Evolutionary conservation across 2,329 filamentous ascomycete genomes (phyloP), one percentile per base, ranked within the genome.

Genomic region (Sphaerulina musiva): DNA sequence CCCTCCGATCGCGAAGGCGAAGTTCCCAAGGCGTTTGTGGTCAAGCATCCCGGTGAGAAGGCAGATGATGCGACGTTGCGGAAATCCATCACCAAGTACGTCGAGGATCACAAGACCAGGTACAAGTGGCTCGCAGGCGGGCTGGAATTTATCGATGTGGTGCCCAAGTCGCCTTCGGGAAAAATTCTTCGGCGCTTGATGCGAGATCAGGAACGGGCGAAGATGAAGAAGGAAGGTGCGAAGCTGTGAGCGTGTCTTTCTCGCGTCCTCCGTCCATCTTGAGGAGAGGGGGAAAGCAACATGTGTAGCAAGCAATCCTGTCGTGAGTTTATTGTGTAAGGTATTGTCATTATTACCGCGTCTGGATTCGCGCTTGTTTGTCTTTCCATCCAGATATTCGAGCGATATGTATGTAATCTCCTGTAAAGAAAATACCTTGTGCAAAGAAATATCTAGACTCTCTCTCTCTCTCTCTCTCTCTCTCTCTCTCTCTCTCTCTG

Each of bases 151-250:
- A 71, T 81, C 36, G 77, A 80, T 54, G 72, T 68, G 0, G 77
- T 84, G 58, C 81, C 81, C 0, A 84, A 84, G 71, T 81, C 76
- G 43, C 79, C 81, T 0, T 81, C 78, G 56, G 81, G 81, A 1
- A 84, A 84, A 76, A 84, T 84, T 56, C 64, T 84, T 59, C 69
- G 82, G 47, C 78, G 82, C 50, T 69, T 87, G 45, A 71, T 95
- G 62, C 77, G 87, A 41, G 89, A 95, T 65, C 80, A 80, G 65
- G 89, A 93, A 72, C 86, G 77, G 74, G 83, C 85, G 67, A 76
- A 76, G 55, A 79, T 85, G 67, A 80, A 81, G 67, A 78, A 78
- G 62, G 74, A 79, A 57, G 84, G 84, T 0, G 75, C 83, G 9
- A 91, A 83, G 75, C 66, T 92, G 64, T 91, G 78, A 55, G 14